Conservation (phyloP, 129 eudicot genomes). For the Erigeron canadensis region DNA sequence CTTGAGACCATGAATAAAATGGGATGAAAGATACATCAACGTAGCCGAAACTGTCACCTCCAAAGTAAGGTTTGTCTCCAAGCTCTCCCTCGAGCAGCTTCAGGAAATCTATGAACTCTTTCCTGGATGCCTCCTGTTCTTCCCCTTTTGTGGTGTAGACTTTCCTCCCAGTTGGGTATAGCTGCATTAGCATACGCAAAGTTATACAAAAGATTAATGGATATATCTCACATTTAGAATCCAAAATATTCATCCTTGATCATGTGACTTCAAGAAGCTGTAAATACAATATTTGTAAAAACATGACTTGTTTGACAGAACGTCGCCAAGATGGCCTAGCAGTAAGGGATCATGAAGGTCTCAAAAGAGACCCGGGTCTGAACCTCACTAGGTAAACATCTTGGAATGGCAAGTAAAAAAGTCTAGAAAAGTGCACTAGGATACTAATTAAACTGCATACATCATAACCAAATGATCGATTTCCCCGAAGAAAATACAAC, state of each 20-base stretch:
- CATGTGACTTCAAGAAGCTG: no score
- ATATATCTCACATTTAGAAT: neutral
- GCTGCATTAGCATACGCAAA: constrained; percentile 21
- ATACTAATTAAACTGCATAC: no score
- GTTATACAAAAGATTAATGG: neutral
- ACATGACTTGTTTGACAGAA: no score
- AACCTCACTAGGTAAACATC: neutral
- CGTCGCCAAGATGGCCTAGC: no score
- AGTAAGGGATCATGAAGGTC: no score
- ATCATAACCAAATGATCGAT: no score
- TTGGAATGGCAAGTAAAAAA: neutral
- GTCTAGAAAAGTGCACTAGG: neutral
- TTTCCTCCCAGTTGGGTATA: constrained; percentile 29
- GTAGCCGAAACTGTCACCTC: constrained; percentile 42
- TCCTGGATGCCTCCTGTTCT: constrained; percentile 32
- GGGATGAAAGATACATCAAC: constrained; percentile 42
- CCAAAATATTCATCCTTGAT: neutral
- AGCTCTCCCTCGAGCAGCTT: constrained; percentile 43
- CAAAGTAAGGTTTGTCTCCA: constrained; percentile 55
- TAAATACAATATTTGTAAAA: no score
- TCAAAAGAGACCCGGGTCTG: no score
- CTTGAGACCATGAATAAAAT: constrained; percentile 49
- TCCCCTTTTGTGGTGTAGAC: constrained; percentile 38
- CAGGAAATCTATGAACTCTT: constrained; percentile 38
- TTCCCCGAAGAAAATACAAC: no score